phyloP scores from a whole-genome alignment of 192 early-diverging fungal species.

The Coemansia sp. region DNA sequence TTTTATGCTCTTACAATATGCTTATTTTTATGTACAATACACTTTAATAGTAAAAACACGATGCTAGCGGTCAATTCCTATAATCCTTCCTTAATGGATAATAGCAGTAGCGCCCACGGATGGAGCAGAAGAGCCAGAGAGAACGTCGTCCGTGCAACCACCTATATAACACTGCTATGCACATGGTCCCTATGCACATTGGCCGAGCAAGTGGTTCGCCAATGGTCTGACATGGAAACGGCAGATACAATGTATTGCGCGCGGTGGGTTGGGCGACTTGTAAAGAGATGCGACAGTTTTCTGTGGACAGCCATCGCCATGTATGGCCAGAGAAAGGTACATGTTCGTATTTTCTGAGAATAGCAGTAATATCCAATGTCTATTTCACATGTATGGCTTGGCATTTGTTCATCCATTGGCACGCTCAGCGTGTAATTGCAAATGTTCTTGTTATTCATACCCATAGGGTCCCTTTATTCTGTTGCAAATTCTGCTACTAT shows the following conservation, averaged over 20 bases:
- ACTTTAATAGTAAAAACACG: not conserved
- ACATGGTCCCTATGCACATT: conserved; percentile 21
- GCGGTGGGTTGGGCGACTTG: not conserved
- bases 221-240: conserved; percentile 10
- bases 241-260: not conserved
- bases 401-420: not conserved
- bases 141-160: conserved; percentile 3
- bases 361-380: conserved; percentile 1
- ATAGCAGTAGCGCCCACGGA: not conserved
- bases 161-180: conserved; percentile 21
- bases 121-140: conserved; percentile 5
- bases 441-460: conserved; percentile 5
- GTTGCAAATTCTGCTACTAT: not conserved
- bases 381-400: conserved; percentile 4
- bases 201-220: conserved; percentile 2
- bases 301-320: not conserved
- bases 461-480: not conserved
- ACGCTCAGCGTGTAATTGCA: not conserved
- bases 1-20: conserved; percentile 4
- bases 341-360: not conserved
- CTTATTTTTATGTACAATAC: not conserved
- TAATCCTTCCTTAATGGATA: not conserved
- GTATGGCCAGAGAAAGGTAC: conserved; percentile 15
- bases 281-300: conserved; percentile 3
- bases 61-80: not conserved